Evolutionary conservation across 202 grass and related monocot species (phyloP), one percentile per base, ranked within the genome.

Genomic region (Zoysia matrella): DNA sequence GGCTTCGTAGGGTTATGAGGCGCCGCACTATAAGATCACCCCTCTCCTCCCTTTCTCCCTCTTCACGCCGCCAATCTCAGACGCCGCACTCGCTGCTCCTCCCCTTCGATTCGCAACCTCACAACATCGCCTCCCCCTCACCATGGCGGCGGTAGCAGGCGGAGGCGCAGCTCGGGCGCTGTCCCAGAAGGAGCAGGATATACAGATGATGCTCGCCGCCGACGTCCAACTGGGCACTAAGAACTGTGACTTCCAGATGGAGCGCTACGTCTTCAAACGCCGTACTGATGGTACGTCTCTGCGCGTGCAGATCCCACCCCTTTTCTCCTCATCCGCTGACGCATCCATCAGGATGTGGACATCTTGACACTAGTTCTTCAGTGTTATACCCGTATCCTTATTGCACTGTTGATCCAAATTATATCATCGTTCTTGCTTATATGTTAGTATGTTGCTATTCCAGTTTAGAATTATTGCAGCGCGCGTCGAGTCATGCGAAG

Each of bases 171-270:
- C 84, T 9, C 75, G 89, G 71, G 72, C 50, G 18, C 83, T 97
- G 48, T 88, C 91, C 4, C 89, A 94, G 89, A 83, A 58, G 87
- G 91, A 97, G 85, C 82, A 88, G 82, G 94, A 97, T 77, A 90
- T 94, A 9, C 94, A 94, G 83, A 97, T 97, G 94, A 97, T 97
- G 94, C 87, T 97, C 0, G 91, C 91, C 2, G 94, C 94, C 10
- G 89, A 94, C 62, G 94, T 97, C 51, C 91, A 97, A 11, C 94
- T 97, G 36, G 94, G 94, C 89, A 92, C 89, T 55, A 97, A 92
- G 89, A 97, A 97, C 82, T 97, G 94, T 73, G 91, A 97, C 71
- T 97, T 97, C 80, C 91, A 97, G 87, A 97, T 97, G 94, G 91
- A 94, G 82, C 94, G 94, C 36, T 97, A 97, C 77, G 91, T 90